A percentile compares a stretch with the other conserved stretches of the same genome.
phyloP scores from a whole-genome alignment of 768 basidiomycete genomes.

The Chalciporus chontae region DNA sequence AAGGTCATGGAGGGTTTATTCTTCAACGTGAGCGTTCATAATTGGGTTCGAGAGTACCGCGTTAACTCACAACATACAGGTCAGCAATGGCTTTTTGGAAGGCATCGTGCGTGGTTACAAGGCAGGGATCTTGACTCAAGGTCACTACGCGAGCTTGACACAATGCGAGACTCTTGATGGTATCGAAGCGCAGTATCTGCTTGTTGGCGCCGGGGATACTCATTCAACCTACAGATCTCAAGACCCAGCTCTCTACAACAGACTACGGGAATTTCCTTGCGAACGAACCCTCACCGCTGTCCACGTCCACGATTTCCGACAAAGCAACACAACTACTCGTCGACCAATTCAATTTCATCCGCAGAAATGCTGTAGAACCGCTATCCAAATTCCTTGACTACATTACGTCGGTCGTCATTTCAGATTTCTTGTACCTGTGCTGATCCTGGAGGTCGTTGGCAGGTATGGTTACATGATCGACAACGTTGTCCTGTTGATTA shows the following conservation, averaged over 20 bases:
- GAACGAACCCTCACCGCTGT: constrained; percentile 90
- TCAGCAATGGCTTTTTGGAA: constrained; percentile 72
- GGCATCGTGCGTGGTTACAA: constrained; percentile 91
- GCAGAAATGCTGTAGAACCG: constrained; percentile 88
- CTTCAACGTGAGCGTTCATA: constrained; percentile 69
- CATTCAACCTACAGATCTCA: constrained; percentile 63
- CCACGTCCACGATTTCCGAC: constrained; percentile 94
- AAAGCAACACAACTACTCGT: constrained; percentile 94
- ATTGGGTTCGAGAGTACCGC: background rate
- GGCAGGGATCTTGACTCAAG: constrained; percentile 83
- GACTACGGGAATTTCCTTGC: constrained; percentile 99
- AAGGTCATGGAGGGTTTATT: constrained; percentile 77
- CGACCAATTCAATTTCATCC: constrained; percentile 94
- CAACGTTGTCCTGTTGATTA: constrained; percentile 96
- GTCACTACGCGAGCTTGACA: constrained; percentile 87
- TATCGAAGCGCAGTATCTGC: constrained; percentile 29
- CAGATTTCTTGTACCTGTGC: background rate
- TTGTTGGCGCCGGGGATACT: background rate
- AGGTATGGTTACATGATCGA: constrained; percentile 99
- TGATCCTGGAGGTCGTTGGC: constrained; percentile 12
- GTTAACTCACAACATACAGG: constrained; percentile 43
- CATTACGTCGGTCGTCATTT: constrained; percentile 72
- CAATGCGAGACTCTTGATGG: constrained; percentile 99
- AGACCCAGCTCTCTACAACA: constrained; percentile 91
- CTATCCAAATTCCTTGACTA: constrained; percentile 94